Conservation (phyloP, 2,329 filamentous ascomycete genomes). For the Cladosporium colombiae region DNA sequence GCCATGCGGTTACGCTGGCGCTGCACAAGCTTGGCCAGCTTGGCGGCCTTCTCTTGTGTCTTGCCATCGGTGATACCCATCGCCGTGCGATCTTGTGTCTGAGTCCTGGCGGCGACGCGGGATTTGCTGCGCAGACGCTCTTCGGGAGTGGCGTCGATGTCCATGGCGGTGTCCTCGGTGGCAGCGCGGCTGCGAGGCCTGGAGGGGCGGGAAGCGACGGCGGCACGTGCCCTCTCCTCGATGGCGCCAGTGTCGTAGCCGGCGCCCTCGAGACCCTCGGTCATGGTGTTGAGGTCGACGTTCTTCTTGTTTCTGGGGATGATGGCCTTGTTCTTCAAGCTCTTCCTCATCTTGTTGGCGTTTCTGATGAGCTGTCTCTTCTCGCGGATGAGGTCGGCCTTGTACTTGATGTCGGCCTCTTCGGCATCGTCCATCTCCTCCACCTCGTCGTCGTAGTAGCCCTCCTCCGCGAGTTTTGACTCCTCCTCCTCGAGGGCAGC, state of each 20-base stretch:
- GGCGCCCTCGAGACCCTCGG: slow-evolving; percentile 78
- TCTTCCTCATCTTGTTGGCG: slow-evolving; percentile 92
- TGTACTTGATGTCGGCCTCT: slow-evolving; percentile 82
- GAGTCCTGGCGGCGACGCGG: slow-evolving; percentile 69
- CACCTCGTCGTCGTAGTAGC: slow-evolving; percentile 86
- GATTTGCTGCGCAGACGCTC: slow-evolving; percentile 50
- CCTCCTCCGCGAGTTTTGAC: slow-evolving; percentile 85
- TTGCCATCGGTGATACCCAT: slow-evolving; percentile 73
- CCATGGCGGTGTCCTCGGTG: slow-evolving; percentile 72
- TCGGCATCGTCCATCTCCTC: slow-evolving; percentile 79
- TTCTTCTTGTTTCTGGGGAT: slow-evolving; percentile 82
- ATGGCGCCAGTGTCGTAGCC: slow-evolving; percentile 81
- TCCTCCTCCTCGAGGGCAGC: slow-evolving; percentile 92
- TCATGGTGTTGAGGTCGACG: slow-evolving; percentile 83
- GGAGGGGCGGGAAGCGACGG: slow-evolving; percentile 52
- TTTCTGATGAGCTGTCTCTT: slow-evolving; percentile 92
- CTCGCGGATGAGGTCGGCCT: slow-evolving; percentile 93
- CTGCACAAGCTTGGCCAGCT: slow-evolving; percentile 84
- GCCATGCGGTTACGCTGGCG: slow-evolving; percentile 99
- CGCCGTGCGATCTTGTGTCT: slow-evolving; percentile 68
- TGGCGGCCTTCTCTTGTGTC: slow-evolving; percentile 76
- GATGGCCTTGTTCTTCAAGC: slow-evolving; percentile 92
- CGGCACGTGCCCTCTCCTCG: slow-evolving; percentile 68
- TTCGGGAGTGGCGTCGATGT: slow-evolving; percentile 51
- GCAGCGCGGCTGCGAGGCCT: slow-evolving; percentile 63